Percentiles rank a stretch among this genome's conserved stretches.
Conservation (phyloP, 345 rosid genomes). For the Euphorbia tirucalli region DNA sequence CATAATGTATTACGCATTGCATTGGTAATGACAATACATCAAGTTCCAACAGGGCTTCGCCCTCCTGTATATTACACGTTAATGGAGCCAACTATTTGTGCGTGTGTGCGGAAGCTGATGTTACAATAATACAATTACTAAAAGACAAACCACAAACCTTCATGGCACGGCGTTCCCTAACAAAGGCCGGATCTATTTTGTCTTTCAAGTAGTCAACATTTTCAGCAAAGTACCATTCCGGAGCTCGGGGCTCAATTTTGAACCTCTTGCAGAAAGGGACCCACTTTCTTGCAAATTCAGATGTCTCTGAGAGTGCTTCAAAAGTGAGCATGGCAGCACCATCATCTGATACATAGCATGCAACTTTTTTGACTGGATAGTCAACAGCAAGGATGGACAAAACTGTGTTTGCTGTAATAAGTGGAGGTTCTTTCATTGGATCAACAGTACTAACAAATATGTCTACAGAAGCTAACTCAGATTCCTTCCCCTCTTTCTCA, state of each 20-base stretch:
- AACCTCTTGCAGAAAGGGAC: slow-evolving; percentile 87
- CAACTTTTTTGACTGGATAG: slow-evolving; percentile 80
- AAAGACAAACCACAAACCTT: slow-evolving; percentile 48
- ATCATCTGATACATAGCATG: slow-evolving; percentile 94
- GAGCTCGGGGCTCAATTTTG: slow-evolving; percentile 84
- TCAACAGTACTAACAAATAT: slow-evolving; percentile 89
- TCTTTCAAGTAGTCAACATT: slow-evolving; percentile 76
- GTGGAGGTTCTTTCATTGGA: slow-evolving; percentile 90
- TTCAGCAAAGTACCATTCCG: slow-evolving; percentile 81
- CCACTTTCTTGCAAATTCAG: slow-evolving; percentile 89
- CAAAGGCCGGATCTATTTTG: slow-evolving; percentile 64
- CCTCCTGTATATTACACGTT: neutral
- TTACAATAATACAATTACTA: neutral
- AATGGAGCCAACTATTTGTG: neutral
- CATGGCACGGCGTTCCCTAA: slow-evolving; percentile 80
- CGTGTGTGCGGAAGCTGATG: neutral
- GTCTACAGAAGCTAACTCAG: slow-evolving; percentile 67
- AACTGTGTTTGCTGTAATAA: slow-evolving; percentile 91
- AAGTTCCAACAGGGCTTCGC: neutral
- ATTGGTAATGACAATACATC: neutral
- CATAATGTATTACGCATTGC: neutral
- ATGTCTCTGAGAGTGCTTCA: slow-evolving; percentile 90
- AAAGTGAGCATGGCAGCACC: too few relatives aligned
- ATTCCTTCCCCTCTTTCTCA: slow-evolving; percentile 74
- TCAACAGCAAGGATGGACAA: slow-evolving; percentile 89